Percentiles rank a stretch among this genome's conserved stretches.
Conservation (phyloP, 179 eudicot genomes). For the Spergularia azorica region DNA sequence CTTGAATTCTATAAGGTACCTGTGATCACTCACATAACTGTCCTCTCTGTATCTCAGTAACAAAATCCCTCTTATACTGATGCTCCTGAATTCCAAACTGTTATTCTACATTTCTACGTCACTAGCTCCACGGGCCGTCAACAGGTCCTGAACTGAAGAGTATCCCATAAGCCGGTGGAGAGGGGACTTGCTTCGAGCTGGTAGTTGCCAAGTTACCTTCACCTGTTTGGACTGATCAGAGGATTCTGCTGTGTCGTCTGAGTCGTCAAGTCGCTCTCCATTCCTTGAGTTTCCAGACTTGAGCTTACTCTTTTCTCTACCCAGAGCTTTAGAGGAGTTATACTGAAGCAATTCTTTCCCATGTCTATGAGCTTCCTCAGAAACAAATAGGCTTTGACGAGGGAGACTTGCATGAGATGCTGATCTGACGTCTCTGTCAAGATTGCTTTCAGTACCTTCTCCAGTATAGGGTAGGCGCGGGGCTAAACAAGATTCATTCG, state of each 20-base stretch:
- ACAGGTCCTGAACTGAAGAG: constrained; percentile 53
- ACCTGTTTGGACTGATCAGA: constrained; percentile 29
- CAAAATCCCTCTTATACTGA: not conserved
- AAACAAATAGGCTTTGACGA: constrained; percentile 32
- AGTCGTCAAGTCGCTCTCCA: constrained; percentile 20
- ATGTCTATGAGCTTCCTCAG: constrained; percentile 29
- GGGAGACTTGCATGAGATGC: constrained; percentile 22
- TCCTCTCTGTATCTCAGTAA: not conserved
- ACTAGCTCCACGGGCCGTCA: constrained; percentile 22
- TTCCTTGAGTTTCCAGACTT: constrained; percentile 19
- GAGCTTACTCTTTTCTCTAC: constrained; percentile 36
- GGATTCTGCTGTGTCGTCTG: constrained; percentile 27
- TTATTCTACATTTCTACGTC: constrained; percentile 20
- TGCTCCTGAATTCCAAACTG: not conserved
- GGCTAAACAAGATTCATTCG: constrained; percentile 40
- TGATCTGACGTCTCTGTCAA: not conserved
- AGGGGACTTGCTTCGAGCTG: constrained; percentile 45
- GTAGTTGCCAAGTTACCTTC: constrained; percentile 42
- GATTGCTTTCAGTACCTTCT: constrained; percentile 36
- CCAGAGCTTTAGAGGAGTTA: constrained; percentile 33
- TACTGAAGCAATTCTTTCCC: constrained; percentile 28
- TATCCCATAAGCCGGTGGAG: constrained; percentile 85
- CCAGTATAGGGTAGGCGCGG: constrained; percentile 32
- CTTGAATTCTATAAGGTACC: no score
- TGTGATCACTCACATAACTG: no score